Base-by-base conservation (phyloP, 2,329 filamentous ascomycete genomes). In the Boeremia lycopersici region DNA sequence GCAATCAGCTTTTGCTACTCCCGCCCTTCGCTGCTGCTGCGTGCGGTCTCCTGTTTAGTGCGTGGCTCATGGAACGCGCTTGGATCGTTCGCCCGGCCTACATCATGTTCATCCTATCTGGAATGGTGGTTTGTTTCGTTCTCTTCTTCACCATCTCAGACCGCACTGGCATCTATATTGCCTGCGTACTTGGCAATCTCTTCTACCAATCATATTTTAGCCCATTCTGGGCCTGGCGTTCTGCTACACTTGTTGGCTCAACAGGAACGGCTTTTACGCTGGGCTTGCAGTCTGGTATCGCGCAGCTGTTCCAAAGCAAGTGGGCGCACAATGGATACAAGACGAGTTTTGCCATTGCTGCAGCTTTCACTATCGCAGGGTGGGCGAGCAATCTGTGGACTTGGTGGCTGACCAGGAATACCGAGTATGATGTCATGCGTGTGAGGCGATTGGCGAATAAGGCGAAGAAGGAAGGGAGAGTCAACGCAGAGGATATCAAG, bases 1-100 rank as follows among this genome's bases (percentile, higher is more conserved):
- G 71, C 19, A 81, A 80, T 54, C 77, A 79, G 49, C 63, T 80
- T 5, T 70, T 80, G 7, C 78, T 79, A 52, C 77, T 80, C n/a
- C 77, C 78, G 0, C 78, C 78, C 1, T 75, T 76, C 6, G 73
- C 65, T 2, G 75, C 73, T 3, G 69, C 72, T 0, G 70, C 78
- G 1, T 34, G 76, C 1, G 70, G 69, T 0, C 71, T 79, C 40
- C 71, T 78, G 6, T 72, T 77, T 45, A 72, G 70, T 0, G 77
- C 75, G 1, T 77, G 77, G 72, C 74, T 79, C 38, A 62, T 75
- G 42, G 71, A 70, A 46, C 66, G 67, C 40, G 77, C 78, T 0
- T 78, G 73, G 54, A 60, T 79, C 1, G 75, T 76, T 1, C 70
- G 77, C 2, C 77, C 78, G 4, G 74, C 72, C 1, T 75, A 74